Base-by-base conservation (phyloP, 2,329 filamentous ascomycete genomes). In the Penicillium sp. region DNA sequence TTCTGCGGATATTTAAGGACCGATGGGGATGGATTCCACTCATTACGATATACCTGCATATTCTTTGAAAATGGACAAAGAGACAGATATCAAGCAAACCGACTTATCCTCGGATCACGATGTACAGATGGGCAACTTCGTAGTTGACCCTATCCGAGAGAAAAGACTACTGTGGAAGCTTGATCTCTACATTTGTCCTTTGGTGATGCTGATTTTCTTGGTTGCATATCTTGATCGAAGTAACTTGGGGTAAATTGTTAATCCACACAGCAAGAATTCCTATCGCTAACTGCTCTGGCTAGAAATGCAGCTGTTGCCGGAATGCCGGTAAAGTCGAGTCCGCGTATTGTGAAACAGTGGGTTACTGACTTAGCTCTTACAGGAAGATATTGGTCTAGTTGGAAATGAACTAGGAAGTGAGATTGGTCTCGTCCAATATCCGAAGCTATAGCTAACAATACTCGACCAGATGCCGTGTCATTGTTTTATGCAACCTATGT, bases 141-240 rank as follows among this genome's bases (percentile, higher is more conserved):
- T 51, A 32, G 69, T 78, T 29, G 75, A 79, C 56, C 67, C 72
- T 2, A 69, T 65, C 14, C 72, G 70, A 18, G 77, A 79, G 57
- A 68, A 62, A 29, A 72, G 64, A 50, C 61, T 79, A 3, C 69
- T 79, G 6, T 66, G 67, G 22, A 79, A 79, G 54, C 67, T 79
- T 2, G 77, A 79, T 52, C 60, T 74, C 11, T 71, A 66, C 14
- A 72, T 79, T 18, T 71, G 73, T 7, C 76, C 76, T 0, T 73
- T 81, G 54, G 75, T 82, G 47, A 80, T 79, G 72, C 64, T 79
- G 43, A 72, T 82, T 29, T 83, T 80, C 57, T 63, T 83, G 20
- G 73, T 74, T 7, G 78, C 74, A 54, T 80, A 78, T 63, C 70
- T 81, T 35, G 81, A 83, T 67, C 74, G 81, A 50, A 71, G 70